Percentiles rank a stretch among this genome's conserved stretches.
These are phyloP conservation scores for Pichia sp. DNA, from an alignment of 1,139 yeast genomes.

Conservation along the genomic window DNA sequence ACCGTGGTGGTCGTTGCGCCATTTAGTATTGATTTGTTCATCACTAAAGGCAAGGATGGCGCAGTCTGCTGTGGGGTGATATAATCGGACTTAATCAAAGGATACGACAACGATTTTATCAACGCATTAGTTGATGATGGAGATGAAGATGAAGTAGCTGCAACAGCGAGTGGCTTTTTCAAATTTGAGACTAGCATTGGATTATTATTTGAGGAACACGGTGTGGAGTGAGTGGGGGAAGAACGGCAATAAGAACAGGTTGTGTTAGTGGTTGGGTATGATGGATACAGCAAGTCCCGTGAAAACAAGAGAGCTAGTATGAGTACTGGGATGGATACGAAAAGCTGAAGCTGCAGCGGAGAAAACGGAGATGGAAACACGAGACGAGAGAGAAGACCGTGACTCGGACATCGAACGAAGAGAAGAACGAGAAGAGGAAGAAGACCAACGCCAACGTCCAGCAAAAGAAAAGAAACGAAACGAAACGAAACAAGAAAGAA, in stretches of 20 bases:
- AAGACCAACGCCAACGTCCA: no score
- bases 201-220: neutral
- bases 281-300: no score
- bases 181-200: neutral
- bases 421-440: neutral
- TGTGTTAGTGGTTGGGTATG: neutral
- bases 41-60: neutral
- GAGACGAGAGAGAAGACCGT: neutral
- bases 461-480: no score
- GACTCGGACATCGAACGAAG: neutral
- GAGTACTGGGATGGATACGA: neutral
- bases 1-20: no score
- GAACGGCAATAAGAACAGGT: neutral
- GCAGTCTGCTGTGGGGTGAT: neutral
- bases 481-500: no score
- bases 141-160: neutral
- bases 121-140: neutral
- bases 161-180: neutral
- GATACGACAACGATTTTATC: neutral
- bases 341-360: neutral
- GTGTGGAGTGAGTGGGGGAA: neutral
- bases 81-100: neutral
- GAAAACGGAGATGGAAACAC: neutral
- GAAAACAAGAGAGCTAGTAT: neutral
- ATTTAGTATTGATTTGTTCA: neutral